Conservation (phyloP, 139 green algal species). For the Deuterostichococcus epilithicus region DNA sequence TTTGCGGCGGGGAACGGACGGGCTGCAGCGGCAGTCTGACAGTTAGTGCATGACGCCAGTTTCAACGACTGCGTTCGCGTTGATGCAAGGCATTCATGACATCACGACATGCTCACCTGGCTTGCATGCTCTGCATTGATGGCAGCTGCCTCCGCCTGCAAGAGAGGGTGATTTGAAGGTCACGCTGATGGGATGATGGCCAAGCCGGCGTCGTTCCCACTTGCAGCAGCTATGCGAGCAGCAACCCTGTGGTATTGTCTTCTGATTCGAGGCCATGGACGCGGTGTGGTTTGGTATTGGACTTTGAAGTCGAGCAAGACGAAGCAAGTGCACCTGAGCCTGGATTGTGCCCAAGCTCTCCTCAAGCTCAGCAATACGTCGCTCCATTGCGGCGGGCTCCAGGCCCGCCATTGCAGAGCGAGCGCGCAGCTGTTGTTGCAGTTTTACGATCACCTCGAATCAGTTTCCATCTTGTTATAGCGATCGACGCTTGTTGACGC, state of each 20-base stretch:
- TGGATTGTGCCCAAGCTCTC: neutral
- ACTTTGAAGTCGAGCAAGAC: neutral
- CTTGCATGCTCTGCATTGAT: conserved; percentile 42
- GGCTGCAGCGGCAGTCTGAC: neutral
- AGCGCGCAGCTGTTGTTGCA: no score
- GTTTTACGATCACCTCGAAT: no score
- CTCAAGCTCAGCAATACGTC: conserved; percentile 3
- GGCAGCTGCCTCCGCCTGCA: conserved; percentile 30
- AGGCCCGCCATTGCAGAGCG: neutral
- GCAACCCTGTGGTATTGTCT: neutral
- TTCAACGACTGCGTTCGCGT: neutral
- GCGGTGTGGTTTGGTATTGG: no score
- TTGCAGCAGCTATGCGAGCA: neutral
- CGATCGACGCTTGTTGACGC: no score
- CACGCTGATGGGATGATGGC: neutral
- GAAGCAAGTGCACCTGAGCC: neutral
- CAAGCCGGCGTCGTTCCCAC: no score
- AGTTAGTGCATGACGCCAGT: neutral
- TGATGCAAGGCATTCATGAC: neutral
- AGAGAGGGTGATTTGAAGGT: neutral
- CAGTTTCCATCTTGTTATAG: no score
- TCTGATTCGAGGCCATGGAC: neutral
- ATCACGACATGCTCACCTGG: conserved; percentile 18
- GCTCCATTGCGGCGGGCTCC: neutral
- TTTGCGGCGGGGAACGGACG: neutral